Base-by-base conservation (phyloP, 805 yeast species). In the Kazachstania viticola region DNA sequence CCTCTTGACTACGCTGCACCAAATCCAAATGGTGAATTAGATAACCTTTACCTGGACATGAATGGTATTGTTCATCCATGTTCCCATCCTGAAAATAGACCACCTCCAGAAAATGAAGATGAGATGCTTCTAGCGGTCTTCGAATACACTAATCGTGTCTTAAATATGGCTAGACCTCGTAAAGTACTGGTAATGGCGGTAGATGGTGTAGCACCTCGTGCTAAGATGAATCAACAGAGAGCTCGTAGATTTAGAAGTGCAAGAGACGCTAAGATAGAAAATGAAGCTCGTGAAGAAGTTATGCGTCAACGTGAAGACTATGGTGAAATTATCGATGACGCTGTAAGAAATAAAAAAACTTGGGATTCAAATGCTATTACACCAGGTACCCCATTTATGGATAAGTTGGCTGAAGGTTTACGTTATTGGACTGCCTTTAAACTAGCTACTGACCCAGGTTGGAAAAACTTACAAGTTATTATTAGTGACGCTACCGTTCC, bases 61-160 rank as follows among this genome's bases (percentile, higher is more conserved):
- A 91, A 91, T 54, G 98, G 97, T 64, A 91, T 91, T 50, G 98
- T 91, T 4, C 99, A 91, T 63, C 98, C 98, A 1, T 91, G 97
- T 65, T 79, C 96, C 2, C 99, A 91, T 56, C 99, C 99, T 1
- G 98, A 88, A 50, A 81, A 88, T 44, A 79, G 79, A 44, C 95
- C 95, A 0, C 79, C 98, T 0, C 99, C 99, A 9, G 93, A 77
- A 45, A 85, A 88, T 0, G 98, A 91, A 49, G 95, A 85, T 38
- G 96, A 91, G 50, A 91, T 91, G 98, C 75, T 91, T 64, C 58
- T 87, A 36, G 97, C 88, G 28, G 79, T 91, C 17, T 91, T 91
- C 61, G 76, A 75, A 45, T 91, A 91, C 53, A 91, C 98, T 0
- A 93, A 91, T 42, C 67, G 95, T 29, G 95, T 91, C 5, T 61